These are phyloP conservation scores for Fusarium ramigenum DNA, from an alignment of 2,329 filamentous ascomycete species.

Conservation along the genomic window DNA sequence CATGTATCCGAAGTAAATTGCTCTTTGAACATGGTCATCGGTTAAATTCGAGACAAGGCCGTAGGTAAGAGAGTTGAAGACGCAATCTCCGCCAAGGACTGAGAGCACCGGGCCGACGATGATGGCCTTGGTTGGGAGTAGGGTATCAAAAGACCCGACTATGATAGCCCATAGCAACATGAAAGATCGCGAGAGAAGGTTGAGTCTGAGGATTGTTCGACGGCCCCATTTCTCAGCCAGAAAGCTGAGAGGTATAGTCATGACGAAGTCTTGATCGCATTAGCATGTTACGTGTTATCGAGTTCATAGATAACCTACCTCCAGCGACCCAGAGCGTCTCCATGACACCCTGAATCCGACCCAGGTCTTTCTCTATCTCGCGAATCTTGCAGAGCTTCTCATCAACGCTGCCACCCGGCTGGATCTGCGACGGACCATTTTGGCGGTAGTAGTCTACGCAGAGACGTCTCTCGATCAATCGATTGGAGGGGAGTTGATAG, in stretches of 20 bases:
- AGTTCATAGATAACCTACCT: slow-evolving; percentile 42
- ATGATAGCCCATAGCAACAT: slow-evolving; percentile 41
- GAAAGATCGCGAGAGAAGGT: slow-evolving; percentile 50
- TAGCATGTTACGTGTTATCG: neutral
- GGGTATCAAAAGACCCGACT: slow-evolving; percentile 28
- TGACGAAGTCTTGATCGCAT: slow-evolving; percentile 53
- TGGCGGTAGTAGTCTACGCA: slow-evolving; percentile 60
- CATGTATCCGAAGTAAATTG: slow-evolving; percentile 61
- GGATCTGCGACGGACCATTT: slow-evolving; percentile 47
- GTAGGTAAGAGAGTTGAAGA: slow-evolving; percentile 61
- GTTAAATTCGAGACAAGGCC: slow-evolving; percentile 55
- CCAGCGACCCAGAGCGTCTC: slow-evolving; percentile 61
- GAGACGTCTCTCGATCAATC: slow-evolving; percentile 57
- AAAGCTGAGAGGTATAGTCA: slow-evolving; percentile 60
- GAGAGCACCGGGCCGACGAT: slow-evolving; percentile 54
- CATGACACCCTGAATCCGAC: slow-evolving; percentile 61
- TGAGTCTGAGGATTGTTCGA: slow-evolving; percentile 53
- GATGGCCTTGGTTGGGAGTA: slow-evolving; percentile 45
- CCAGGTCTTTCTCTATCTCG: slow-evolving; percentile 59
- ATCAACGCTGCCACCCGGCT: slow-evolving; percentile 52
- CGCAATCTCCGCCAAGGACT: slow-evolving; percentile 59
- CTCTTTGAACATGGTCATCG: slow-evolving; percentile 56
- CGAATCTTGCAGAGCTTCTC: slow-evolving; percentile 65
- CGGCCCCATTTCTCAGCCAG: slow-evolving; percentile 56
- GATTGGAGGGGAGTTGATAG: slow-evolving; percentile 58